Conservation (phyloP, 805 yeast genomes). For the Lipomyces starkeyi region DNA sequence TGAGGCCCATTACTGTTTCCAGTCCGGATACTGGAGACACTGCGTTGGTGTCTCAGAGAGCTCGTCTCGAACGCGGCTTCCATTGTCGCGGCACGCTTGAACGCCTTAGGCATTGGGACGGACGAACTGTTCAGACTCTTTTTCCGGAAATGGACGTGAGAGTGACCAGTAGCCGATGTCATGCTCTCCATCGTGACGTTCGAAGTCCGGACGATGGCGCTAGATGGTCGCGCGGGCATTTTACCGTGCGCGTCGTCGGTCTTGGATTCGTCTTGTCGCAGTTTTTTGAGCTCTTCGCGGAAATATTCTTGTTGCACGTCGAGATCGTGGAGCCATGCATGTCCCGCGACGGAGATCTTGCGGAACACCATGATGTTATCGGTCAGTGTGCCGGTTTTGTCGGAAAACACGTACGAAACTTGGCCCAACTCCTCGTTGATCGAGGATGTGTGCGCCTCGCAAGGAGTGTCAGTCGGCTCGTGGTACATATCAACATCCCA, state of each 20-base stretch:
- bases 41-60: constrained; percentile 2
- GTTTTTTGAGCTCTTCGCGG: constrained; percentile 16
- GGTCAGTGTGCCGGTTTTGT: constrained; percentile 96
- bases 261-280: neutral
- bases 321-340: constrained; percentile 84
- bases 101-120: constrained; percentile 27
- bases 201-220: neutral
- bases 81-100: constrained; percentile 22
- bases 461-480: constrained; percentile 80
- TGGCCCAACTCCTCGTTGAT: constrained; percentile 97
- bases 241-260: neutral
- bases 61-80: constrained; percentile 21
- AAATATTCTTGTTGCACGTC: constrained; percentile 52
- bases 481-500: constrained; percentile 96
- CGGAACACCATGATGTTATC: constrained; percentile 93
- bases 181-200: neutral
- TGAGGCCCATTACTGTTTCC: constrained; percentile 14
- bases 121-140: constrained; percentile 6
- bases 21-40: constrained; percentile 15
- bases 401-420: constrained; percentile 92
- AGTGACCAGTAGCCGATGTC: neutral
- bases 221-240: neutral
- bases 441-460: constrained; percentile 94
- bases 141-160: constrained; percentile 5
- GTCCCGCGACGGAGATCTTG: constrained; percentile 84